Evolutionary conservation across 2,329 filamentous ascomycete genomes (phyloP), one percentile per base, ranked within the genome.

Genomic region (Zelopaecilomyces penicillatus): DNA sequence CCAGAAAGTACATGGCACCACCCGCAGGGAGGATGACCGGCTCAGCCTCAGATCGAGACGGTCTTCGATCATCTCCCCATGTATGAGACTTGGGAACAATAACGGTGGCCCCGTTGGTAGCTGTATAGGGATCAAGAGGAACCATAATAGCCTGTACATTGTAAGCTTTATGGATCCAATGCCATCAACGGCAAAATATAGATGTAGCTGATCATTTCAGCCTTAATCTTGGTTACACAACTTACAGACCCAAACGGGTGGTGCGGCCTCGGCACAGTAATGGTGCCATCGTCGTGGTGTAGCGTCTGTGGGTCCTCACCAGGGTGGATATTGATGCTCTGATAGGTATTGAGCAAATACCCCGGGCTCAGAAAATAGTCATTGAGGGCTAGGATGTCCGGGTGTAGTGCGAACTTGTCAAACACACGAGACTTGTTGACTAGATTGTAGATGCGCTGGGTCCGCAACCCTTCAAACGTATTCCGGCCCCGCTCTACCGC

Each of bases 311-410:
- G 51, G 28, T 54, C 54, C 52, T 65, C 64, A n/a, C 63, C 61
- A 1, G 64, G 63, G 38, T 64, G 58, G 47, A 68, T 67, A 39
- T 57, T 57, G 19, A 68, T 66, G 43, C 59, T 65, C 42, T 66
- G 62, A 30, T 65, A 58, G 5, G 59, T 56, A 35, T 56, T 61
- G 12, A 67, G 41, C 19, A 62, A 52, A 39, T 61, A 67, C 0
- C 62, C 63, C 11, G 56, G 53, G 40, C 64, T 64, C n/a, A 69
- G 54, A 45, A 67, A 67, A 46, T 61, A 60, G 29, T 66, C 59
- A 44, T 68, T 68, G 37, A 69, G 54, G 1, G 63, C 60, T 19
- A 67, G 52, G 4, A 68, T 59, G 19, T 57, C 52, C 6, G 58
- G 57, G 5, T 66, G 54, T 1, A 63, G 46, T 30, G 51, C 52